Base-by-base conservation (phyloP, 2,329 filamentous ascomycete species). In the Fusarium humuli region DNA sequence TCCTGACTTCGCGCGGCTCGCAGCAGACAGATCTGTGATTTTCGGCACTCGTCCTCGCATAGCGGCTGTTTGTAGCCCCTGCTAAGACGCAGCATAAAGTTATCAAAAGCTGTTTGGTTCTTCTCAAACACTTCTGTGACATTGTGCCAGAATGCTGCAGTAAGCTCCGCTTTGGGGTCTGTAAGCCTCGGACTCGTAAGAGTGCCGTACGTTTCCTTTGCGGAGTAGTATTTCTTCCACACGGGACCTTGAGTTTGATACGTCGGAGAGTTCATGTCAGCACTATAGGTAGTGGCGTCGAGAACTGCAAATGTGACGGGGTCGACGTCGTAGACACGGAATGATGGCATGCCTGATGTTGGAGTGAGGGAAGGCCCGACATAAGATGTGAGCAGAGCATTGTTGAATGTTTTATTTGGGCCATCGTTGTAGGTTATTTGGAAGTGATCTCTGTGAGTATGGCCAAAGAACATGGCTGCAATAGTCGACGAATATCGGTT, bases 91-190 rank as follows among this genome's bases (percentile, higher is more conserved):
- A 78, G 74, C 50, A 83, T 81, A 73, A 83, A 89, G 5, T 76
- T 78, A 18, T 82, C 77, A 69, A 89, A 88, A 2, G 81, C 75
- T 0, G 73, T 64, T 4, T 80, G 68, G 57, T 87, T 76, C 7
- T 61, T 69, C 64, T 86, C 83, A 50, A 89, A 83, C 5, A 79
- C 74, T 2, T 78, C 78, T 2, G 87, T 89, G 22, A 89, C 79
- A 67, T 86, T 83, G 74, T 89, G 87, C 87, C 87, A 90, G 76
- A 89, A 89, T 2, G 83, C 83, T 0, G 87, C 84, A 2, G 84
- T 86, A 34, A 90, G 81, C 68, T 89, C 77, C 6, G 80, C 79
- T 12, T 76, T 76, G 5, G 76, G 46, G 44, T 78, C 70, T 13
- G 75, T 76, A 2, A 84, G 68, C 2, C 84, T 81, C 40, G 85